Conservation (phyloP, 2,329 filamentous ascomycete species). For the Rutstroemia sp. region DNA sequence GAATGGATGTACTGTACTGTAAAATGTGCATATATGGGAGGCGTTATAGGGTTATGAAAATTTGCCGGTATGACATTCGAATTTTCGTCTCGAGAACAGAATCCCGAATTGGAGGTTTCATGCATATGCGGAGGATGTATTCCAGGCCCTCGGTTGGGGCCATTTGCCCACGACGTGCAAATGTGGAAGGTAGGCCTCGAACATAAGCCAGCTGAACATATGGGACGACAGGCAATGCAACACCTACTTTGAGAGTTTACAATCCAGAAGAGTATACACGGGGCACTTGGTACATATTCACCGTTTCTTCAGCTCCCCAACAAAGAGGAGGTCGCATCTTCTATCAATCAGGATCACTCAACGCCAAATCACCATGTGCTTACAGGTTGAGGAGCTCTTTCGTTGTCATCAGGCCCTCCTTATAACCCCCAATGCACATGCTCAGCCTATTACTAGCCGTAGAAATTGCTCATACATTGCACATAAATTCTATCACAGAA, state of each 20-base stretch:
- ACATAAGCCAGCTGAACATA: too few species aligned
- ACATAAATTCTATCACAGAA: neutral
- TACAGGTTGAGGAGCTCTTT: too few species aligned
- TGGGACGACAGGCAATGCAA: too few species aligned
- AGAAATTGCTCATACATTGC: neutral
- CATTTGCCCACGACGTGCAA: neutral
- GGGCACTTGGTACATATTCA: neutral
- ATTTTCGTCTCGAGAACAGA: neutral
- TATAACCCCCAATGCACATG: too few species aligned
- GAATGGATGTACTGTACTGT: slow-evolving; percentile 13
- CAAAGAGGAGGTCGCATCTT: neutral
- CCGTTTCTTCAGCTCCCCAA: neutral
- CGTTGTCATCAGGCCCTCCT: too few species aligned
- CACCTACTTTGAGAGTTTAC: neutral
- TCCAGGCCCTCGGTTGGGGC: neutral
- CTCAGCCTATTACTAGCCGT: neutral
- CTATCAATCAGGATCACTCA: neutral
- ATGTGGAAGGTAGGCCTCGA: too few species aligned
- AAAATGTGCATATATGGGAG: slow-evolving; percentile 17
- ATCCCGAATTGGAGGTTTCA: neutral
- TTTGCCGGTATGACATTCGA: neutral
- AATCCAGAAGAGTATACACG: neutral
- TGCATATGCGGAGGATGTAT: neutral
- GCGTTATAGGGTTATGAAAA: slow-evolving; percentile 16
- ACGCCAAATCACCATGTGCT: neutral